Conservation (phyloP, 2,329 filamentous ascomycete species). For the Metarhizium sp. region DNA sequence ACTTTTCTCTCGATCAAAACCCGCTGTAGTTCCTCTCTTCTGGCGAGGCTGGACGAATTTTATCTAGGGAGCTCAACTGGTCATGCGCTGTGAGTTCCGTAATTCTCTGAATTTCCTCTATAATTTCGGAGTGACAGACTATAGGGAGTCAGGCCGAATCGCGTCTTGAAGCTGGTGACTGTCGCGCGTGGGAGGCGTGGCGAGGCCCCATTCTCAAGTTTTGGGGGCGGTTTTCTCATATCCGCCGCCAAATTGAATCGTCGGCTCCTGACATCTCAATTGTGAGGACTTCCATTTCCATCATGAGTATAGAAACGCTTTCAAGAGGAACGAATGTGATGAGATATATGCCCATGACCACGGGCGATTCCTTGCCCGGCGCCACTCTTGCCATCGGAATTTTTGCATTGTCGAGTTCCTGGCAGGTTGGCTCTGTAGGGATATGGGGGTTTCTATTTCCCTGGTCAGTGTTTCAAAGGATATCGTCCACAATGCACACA, state of each 20-base stretch:
- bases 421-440: slow-evolving; percentile 11
- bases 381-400: neutral
- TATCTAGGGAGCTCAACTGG: too few relatives aligned
- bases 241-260: neutral
- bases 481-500: slow-evolving; percentile 18
- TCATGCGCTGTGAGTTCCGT: too few relatives aligned
- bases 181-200: neutral
- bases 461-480: slow-evolving; percentile 19
- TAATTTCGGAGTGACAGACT: neutral
- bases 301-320: neutral
- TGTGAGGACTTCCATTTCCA: too few relatives aligned
- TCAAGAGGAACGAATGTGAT: neutral
- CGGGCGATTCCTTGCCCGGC: too few relatives aligned
- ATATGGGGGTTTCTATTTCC: slow-evolving; percentile 19
- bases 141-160: neutral
- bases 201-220: too few relatives aligned
- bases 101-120: too few relatives aligned
- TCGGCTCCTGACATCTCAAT: neutral
- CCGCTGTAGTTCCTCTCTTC: too few relatives aligned
- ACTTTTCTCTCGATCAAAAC: too few relatives aligned
- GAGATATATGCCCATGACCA: neutral
- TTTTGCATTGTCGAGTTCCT: too few relatives aligned
- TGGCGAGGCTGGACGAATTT: too few relatives aligned
- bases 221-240: too few relatives aligned
- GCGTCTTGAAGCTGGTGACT: neutral